Evolutionary conservation across 177 flowering plant genomes (phyloP).

Genomic region (Telopea speciosissima): DNA sequence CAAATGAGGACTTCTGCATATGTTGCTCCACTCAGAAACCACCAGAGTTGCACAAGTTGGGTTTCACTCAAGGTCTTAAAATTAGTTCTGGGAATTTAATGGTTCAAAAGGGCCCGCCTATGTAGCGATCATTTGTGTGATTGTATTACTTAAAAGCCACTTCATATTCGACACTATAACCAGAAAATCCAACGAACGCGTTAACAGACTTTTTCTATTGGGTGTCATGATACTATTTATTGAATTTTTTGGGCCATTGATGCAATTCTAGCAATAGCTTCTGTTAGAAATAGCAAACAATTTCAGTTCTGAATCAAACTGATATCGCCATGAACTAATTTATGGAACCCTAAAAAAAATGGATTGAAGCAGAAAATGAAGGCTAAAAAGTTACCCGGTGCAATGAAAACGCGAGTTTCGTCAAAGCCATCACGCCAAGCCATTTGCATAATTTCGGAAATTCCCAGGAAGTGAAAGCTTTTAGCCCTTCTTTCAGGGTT

Average conservation of each 20-base stretch:
- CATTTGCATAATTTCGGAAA: conserved; percentile 15
- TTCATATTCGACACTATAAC: neutral
- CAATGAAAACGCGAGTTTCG: conserved; percentile 49
- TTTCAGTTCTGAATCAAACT: neutral
- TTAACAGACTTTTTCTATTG: too few species aligned
- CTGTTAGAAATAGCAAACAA: neutral
- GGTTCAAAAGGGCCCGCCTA: neutral
- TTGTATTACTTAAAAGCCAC: neutral
- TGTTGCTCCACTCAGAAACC: neutral
- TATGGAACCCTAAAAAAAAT: neutral
- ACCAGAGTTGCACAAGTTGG: neutral
- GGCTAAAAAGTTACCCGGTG: conserved; percentile 33
- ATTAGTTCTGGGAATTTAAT: neutral
- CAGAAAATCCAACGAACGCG: conserved; percentile 2
- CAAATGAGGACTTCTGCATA: neutral
- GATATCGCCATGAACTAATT: neutral
- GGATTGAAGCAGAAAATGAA: neutral
- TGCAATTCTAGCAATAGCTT: neutral
- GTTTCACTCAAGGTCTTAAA: neutral
- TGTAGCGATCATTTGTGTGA: neutral
- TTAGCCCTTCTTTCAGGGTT: neutral
- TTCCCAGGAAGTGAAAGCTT: neutral
- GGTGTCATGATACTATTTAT: neutral
- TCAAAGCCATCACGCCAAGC: conserved; percentile 44
- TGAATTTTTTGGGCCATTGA: neutral